These are phyloP conservation scores for Boletus sp. DNA, from an alignment of 768 basidiomycete genomes.

Conservation along the genomic window DNA sequence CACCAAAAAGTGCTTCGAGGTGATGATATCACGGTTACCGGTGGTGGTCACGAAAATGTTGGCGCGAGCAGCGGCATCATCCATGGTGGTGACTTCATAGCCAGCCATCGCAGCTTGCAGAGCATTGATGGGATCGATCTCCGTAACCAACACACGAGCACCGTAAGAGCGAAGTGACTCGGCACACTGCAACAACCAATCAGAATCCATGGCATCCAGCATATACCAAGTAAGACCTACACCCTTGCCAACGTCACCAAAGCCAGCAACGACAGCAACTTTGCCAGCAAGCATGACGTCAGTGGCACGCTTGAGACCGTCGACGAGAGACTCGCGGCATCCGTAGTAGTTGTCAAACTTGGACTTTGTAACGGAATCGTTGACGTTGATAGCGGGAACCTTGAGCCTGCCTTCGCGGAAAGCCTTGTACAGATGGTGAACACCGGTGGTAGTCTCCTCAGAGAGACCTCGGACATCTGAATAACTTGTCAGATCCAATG, in stretches of 20 bases:
- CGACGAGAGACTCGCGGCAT: constrained; percentile 98
- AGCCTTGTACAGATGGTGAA: constrained; percentile 98
- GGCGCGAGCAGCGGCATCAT: constrained; percentile 84
- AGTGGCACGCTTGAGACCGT: constrained; percentile 99
- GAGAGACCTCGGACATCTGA: constrained; percentile 89
- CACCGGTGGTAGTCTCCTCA: constrained; percentile 99
- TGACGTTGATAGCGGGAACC: constrained; percentile 99
- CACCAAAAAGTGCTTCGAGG: constrained; percentile 81
- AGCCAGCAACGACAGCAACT: constrained; percentile 98
- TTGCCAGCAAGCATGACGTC: constrained; percentile 99
- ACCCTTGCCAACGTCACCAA: constrained; percentile 98
- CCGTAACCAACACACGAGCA: constrained; percentile 92
- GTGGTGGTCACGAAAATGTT: constrained; percentile 99
- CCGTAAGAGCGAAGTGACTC: constrained; percentile 98
- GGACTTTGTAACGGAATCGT: constrained; percentile 99
- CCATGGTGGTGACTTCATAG: constrained; percentile 98
- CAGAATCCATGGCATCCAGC: not conserved
- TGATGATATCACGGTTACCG: constrained; percentile 98
- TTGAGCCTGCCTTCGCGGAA: constrained; percentile 95
- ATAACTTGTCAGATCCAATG: not conserved
- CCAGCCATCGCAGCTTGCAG: constrained; percentile 99
- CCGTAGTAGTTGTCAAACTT: constrained; percentile 99
- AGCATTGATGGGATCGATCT: constrained; percentile 99
- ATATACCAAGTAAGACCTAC: constrained; percentile 49
- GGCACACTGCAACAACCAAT: constrained; percentile 68